Evolutionary conservation across 345 rosid species (phyloP), one percentile per base, ranked within the genome.

Genomic region (Bretschneidera sinensis): DNA sequence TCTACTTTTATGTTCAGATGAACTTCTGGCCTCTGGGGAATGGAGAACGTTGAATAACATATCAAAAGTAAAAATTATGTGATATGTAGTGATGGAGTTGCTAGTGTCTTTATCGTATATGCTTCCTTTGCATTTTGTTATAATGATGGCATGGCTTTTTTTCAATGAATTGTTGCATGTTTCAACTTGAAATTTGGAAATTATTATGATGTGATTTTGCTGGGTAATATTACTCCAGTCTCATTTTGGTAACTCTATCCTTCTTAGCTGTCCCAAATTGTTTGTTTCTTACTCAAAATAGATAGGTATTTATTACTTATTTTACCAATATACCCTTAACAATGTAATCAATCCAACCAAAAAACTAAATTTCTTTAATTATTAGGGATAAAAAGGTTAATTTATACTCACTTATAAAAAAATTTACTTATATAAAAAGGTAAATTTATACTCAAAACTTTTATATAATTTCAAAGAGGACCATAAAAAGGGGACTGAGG

Each of bases 71-170:
- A 39, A 39, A 14, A 39, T 31, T 31, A 39, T 39, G 15, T 39
- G 1, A 39, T 39, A 4, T 13, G 1, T 1, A 7, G 45, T 39
- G n/a, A n/a, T n/a, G n/a, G n/a, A 39, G 45, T 13, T 39, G 45
- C 45, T 39, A 31, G 4, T n/a, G 11, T 52, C 14, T 22, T 39
- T 21, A n/a, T 62, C 24, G 35, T 48, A 21, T 62, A 43, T 25
- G 16, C 43, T 55, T n/a, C n/a, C n/a, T n/a, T 51, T 54, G 17
- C 48, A 48, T 55, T 43, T 0, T 50, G 13, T 24, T 45, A 13
- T 49, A 51, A 28, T n/a, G 54, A 25, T 70, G 6, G 15, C 4
- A 19, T 43, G 51, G 21, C 15, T 65, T 51, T 57, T 54, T 64
- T 45, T 56, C n/a, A n/a, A 21, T 58, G 24, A 48, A 16, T 25